Evolutionary conservation across 2,329 filamentous ascomycete species (phyloP).

Genomic region (Drechslera avenae): DNA sequence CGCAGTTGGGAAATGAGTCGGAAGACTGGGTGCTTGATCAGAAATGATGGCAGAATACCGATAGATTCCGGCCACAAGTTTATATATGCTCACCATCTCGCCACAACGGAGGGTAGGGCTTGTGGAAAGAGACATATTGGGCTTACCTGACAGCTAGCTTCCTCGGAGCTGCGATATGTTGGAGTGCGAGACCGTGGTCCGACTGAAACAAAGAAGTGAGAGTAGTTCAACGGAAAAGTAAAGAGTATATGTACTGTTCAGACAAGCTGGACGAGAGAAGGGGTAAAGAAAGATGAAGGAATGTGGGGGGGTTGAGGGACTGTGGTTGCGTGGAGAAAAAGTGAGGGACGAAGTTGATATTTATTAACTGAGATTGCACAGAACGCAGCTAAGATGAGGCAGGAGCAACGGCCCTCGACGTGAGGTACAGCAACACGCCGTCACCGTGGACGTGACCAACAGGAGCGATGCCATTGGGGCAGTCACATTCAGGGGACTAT

Average conservation of each 20-base stretch:
- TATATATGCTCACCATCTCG: constrained; percentile 10
- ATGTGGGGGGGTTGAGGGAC: constrained; percentile 23
- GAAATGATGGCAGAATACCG: not conserved
- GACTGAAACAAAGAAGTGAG: constrained; percentile 27
- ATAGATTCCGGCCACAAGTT: constrained; percentile 1
- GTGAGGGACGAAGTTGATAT: constrained; percentile 13
- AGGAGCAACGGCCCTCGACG: constrained; percentile 10
- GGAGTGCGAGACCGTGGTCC: constrained; percentile 24
- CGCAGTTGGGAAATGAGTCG: constrained; percentile 3
- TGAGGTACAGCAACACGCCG: not conserved
- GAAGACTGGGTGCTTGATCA: constrained; percentile 23
- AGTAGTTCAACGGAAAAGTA: constrained; percentile 24
- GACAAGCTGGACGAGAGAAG: constrained; percentile 28
- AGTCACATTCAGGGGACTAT: not conserved
- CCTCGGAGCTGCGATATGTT: constrained; percentile 4
- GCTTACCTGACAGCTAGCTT: constrained; percentile 19
- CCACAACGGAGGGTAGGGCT: constrained; percentile 2
- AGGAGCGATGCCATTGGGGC: not conserved
- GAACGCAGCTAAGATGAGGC: constrained; percentile 5
- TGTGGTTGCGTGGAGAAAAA: constrained; percentile 17
- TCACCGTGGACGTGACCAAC: not conserved
- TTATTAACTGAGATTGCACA: constrained; percentile 18
- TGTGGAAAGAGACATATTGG: not conserved
- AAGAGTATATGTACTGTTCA: constrained; percentile 32
- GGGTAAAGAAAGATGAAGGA: constrained; percentile 24